Conservation (phyloP, 2,329 filamentous ascomycete species). For the Penicillium sp. region DNA sequence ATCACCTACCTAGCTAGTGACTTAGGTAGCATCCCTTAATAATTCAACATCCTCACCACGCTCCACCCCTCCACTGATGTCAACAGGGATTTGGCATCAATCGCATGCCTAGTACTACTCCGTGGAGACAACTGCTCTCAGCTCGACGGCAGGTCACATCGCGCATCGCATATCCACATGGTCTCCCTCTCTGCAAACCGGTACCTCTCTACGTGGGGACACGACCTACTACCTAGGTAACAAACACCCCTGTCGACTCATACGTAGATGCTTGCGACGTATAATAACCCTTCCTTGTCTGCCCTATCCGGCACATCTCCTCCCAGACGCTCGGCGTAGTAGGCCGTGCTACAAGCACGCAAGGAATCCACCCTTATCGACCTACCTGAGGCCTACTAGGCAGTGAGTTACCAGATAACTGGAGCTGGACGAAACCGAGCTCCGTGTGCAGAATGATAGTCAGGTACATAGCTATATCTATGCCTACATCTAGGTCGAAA, state of each 20-base stretch:
- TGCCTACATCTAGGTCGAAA: neutral
- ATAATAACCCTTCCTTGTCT: neutral
- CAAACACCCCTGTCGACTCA: too few relatives aligned
- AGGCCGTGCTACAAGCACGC: neutral
- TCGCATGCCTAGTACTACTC: too few relatives aligned
- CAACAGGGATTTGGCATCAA: slow-evolving; percentile 5
- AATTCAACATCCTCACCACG: too few relatives aligned
- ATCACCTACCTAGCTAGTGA: too few relatives aligned
- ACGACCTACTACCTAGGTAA: too few relatives aligned
- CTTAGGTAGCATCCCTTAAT: too few relatives aligned
- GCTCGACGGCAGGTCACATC: too few relatives aligned
- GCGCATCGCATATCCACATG: neutral
- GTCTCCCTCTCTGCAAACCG: neutral
- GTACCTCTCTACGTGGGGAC: too few relatives aligned
- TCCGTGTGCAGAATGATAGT: neutral
- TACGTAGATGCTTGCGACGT: neutral
- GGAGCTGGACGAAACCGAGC: neutral
- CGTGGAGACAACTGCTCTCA: too few relatives aligned
- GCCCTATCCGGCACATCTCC: neutral
- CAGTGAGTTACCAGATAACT: neutral
- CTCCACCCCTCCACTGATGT: neutral
- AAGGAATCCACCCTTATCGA: slow-evolving; percentile 3
- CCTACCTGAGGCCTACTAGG: neutral
- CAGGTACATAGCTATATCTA: neutral
- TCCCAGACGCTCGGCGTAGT: neutral